Base-by-base conservation (phyloP, 148 eudicot species). In the Linanthus parryae region DNA sequence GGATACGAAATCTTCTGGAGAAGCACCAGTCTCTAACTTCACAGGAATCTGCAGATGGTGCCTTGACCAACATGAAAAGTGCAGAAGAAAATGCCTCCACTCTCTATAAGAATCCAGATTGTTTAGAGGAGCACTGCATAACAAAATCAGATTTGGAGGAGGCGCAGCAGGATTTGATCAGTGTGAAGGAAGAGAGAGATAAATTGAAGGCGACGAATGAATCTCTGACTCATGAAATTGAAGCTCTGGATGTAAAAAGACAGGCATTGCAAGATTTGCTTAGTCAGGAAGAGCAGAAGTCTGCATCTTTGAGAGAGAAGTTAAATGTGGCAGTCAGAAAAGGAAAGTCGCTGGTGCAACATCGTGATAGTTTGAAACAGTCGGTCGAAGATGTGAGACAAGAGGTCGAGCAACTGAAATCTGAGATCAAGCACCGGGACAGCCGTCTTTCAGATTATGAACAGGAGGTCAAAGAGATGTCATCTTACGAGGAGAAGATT, bases 281-380 rank as follows among this genome's bases (percentile, higher is more conserved):
- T 63, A 70, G 63, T 73, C 99, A 80, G 67, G 99, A 84, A 70
- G 99, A 88, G 68, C 95, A 82, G 68, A 94, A 82, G 74, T 84
- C 91, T 40, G 75, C 77, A 34, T 75, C 96, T 52, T 68, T 88
- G 11, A 79, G 88, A 54, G 99, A 94, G 65, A 94, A 94, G 74
- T 65, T 94, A 57, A 94, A 88, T 73, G 72, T 88, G 56, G 99
- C 99, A 13, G 99, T 94, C 72, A 74, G 82, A 40, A 88, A 79
- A 72, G 99, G 96, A 19, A 94, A 88, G 70, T 82, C 88, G 27
- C 48, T 94, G 68, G 80, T 94, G 48, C 99, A 88, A 55, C 96
- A 88, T 46, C 78, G 96, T 55, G 96, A 94, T 65, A 71, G 81
- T 75, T 68, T 94, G 75, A 94, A 80, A 71, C 85, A 88, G 68